A percentile compares a stretch with the other conserved stretches of the same genome.
Evolutionary conservation across 495 filamentous ascomycete species (phyloP).

Genomic region (Penicillium herquei): DNA sequence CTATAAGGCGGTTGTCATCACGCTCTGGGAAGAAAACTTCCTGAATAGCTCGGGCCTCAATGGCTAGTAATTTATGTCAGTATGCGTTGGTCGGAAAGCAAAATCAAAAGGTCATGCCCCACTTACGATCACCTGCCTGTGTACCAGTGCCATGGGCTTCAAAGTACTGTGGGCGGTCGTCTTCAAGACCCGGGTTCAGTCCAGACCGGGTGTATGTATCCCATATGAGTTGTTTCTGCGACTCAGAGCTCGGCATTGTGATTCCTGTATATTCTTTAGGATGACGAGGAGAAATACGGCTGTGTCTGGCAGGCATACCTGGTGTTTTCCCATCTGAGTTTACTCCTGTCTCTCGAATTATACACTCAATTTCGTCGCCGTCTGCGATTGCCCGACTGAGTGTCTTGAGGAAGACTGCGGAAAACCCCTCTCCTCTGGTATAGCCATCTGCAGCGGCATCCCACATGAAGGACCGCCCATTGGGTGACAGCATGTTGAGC

Average conservation of each 20-base stretch:
- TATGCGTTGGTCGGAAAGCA: too few species aligned
- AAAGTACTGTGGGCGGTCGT: conserved; percentile 13
- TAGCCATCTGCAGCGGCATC: conserved; percentile 35
- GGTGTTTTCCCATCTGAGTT: conserved; percentile 48
- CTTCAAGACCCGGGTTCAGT: conserved; percentile 31
- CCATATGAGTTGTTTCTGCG: conserved; percentile 55
- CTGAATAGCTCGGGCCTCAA: conserved; percentile 43
- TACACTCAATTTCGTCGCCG: conserved; percentile 37
- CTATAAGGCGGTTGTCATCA: conserved; percentile 26
- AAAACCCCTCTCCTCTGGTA: conserved; percentile 32
- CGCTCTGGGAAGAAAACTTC: conserved; percentile 22
- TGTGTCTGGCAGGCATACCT: too few species aligned
- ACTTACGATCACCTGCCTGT: conserved; percentile 55
- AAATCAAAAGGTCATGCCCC: too few species aligned
- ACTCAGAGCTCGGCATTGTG: conserved; percentile 47
- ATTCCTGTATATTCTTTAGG: too few species aligned
- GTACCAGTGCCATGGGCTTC: conserved; percentile 49
- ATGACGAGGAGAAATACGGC: too few species aligned
- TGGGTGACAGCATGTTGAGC: conserved; percentile 24
- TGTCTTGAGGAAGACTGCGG: conserved; percentile 32
- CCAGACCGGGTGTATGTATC: conserved; percentile 47
- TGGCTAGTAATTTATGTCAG: too few species aligned
- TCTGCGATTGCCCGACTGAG: conserved; percentile 31
- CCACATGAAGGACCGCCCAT: conserved; percentile 34
- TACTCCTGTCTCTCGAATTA: conserved; percentile 38